Evolutionary conservation across 805 yeast species (phyloP).

Genomic region (Torulaspora microellipsoides): DNA sequence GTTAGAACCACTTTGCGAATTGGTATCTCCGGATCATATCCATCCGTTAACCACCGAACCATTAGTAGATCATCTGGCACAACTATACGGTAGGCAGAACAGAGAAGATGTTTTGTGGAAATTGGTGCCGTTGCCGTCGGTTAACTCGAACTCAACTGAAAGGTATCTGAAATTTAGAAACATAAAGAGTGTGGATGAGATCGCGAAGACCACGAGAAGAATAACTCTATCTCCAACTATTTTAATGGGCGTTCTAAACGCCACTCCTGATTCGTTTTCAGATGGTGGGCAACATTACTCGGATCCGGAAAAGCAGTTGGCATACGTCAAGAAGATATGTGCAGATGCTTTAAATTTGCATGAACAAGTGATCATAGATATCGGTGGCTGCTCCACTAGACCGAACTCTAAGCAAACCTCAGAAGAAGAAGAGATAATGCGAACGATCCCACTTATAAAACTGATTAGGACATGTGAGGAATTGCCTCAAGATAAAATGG

Average conservation of each 20-base stretch:
- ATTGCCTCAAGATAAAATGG: constrained; percentile 36
- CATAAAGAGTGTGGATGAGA: constrained; percentile 43
- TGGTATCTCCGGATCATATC: constrained; percentile 55
- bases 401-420: constrained; percentile 70
- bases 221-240: constrained; percentile 41
- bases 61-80: constrained; percentile 58
- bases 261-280: constrained; percentile 93
- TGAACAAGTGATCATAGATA: constrained; percentile 56
- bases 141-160: constrained; percentile 20
- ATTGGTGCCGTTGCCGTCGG: constrained; percentile 42
- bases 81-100: constrained; percentile 45
- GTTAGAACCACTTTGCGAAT: constrained; percentile 79
- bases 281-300: constrained; percentile 62
- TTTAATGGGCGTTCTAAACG: constrained; percentile 83
- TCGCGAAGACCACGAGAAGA: constrained; percentile 36
- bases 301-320: constrained; percentile 40
- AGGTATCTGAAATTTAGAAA: constrained; percentile 26
- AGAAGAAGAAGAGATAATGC: constrained; percentile 57
- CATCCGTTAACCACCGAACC: constrained; percentile 92
- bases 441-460: constrained; percentile 68
- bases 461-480: constrained; percentile 48
- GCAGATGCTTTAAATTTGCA: constrained; percentile 50
- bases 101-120: constrained; percentile 48
- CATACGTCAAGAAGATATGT: constrained; percentile 46
- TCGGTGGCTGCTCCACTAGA: constrained; percentile 93